These are phyloP conservation scores for Pseudocercospora vitis DNA, from an alignment of 2,329 filamentous ascomycete species.

Conservation along the genomic window DNA sequence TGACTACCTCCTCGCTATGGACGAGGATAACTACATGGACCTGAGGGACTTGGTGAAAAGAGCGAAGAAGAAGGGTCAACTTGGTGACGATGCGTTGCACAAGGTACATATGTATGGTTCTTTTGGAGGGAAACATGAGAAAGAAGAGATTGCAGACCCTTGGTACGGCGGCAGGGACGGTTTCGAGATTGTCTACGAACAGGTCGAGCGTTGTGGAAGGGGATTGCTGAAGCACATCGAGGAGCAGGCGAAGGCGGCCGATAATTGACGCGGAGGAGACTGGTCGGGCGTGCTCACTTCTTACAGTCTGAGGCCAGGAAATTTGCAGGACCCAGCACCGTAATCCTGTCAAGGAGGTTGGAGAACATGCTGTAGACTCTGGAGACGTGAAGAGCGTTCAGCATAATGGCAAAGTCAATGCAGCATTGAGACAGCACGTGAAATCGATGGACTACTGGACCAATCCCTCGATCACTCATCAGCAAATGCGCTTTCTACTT, in stretches of 20 bases:
- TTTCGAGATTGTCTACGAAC: constrained; percentile 83
- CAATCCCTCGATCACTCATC: no score
- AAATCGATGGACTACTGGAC: no score
- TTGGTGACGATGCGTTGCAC: constrained; percentile 38
- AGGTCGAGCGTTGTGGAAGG: constrained; percentile 72
- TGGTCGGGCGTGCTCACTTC: not conserved
- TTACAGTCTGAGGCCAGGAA: constrained; percentile 4
- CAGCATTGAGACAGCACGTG: no score
- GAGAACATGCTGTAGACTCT: no score
- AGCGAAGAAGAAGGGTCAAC: constrained; percentile 46
- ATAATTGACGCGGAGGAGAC: not conserved
- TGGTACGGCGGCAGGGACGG: constrained; percentile 84
- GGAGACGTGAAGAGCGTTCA: no score
- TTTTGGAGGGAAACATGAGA: constrained; percentile 58
- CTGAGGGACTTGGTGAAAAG: constrained; percentile 60
- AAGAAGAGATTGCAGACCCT: constrained; percentile 78
- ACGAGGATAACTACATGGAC: constrained; percentile 74
- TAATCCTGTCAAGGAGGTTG: no score
- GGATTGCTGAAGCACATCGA: constrained; percentile 69
- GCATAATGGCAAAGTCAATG: no score
- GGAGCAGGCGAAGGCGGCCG: constrained; percentile 29
- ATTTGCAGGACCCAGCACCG: constrained; percentile 32
- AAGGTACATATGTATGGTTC: constrained; percentile 72
- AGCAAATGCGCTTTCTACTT: no score
- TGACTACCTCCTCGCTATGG: constrained; percentile 96